Evolutionary conservation across 1,139 yeast genomes (phyloP).

Genomic region (Pichia sp.): DNA sequence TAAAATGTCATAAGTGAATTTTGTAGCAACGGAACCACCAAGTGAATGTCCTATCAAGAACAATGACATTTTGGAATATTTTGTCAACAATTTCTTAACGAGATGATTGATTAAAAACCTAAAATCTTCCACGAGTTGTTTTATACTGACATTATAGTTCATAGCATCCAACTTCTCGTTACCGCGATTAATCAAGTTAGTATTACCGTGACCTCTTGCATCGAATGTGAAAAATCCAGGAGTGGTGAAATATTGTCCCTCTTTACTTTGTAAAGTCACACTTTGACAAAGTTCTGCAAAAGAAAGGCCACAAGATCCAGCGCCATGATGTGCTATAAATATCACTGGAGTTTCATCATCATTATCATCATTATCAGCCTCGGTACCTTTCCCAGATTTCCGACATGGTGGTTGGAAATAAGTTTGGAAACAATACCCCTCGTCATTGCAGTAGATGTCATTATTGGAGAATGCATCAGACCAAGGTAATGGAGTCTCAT

Average conservation of each 20-base stretch:
- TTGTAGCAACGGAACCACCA: conserved; percentile 81
- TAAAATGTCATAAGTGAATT: conserved; percentile 26
- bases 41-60: conserved; percentile 82
- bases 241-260: conserved; percentile 20
- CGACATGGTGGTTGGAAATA: conserved; percentile 58
- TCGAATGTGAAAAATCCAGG: conserved; percentile 70
- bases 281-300: conserved; percentile 51
- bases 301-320: conserved; percentile 82
- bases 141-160: conserved; percentile 35
- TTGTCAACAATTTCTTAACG: conserved; percentile 12
- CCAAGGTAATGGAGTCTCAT: conserved; percentile 1
- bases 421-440: conserved; percentile 38
- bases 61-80: conserved; percentile 14
- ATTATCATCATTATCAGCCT: too few relatives aligned
- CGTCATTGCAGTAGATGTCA: conserved; percentile 5
- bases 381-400: too few relatives aligned
- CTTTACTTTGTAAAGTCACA: conserved; percentile 19
- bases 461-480: conserved; percentile 1
- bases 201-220: conserved; percentile 75
- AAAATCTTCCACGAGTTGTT: conserved; percentile 52
- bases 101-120: conserved; percentile 38
- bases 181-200: conserved; percentile 26
- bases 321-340: conserved; percentile 84
- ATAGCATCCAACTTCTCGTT: not conserved
- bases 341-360: conserved; percentile 39